A percentile compares a stretch with the other conserved stretches of the same genome.
phyloP scores from a whole-genome alignment of 2,329 filamentous ascomycete genomes.

The Incumbomyces lentus region DNA sequence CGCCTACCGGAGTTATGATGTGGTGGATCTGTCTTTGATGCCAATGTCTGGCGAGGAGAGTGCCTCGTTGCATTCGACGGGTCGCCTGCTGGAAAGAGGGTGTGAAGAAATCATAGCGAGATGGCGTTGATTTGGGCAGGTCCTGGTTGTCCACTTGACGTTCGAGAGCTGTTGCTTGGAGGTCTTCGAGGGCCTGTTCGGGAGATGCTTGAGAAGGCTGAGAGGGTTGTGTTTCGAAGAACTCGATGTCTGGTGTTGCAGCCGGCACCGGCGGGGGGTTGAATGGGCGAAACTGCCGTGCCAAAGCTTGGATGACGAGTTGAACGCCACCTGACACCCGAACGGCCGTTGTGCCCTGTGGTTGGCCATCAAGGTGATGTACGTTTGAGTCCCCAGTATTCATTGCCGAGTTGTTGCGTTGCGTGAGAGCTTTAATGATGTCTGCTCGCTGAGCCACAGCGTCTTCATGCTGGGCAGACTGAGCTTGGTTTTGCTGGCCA shows the following conservation, averaged over 20 bases:
- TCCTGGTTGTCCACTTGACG: slow-evolving; percentile 23
- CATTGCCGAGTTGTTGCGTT: slow-evolving; percentile 18
- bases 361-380: slow-evolving; percentile 33
- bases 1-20: not conserved
- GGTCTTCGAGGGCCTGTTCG: too few relatives aligned
- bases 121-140: slow-evolving; percentile 21
- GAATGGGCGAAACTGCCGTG: slow-evolving; percentile 67
- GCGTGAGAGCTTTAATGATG: slow-evolving; percentile 31
- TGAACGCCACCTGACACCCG: slow-evolving; percentile 41
- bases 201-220: slow-evolving; percentile 7
- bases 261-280: slow-evolving; percentile 70
- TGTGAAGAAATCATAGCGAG: slow-evolving; percentile 24
- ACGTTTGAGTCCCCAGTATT: slow-evolving; percentile 22
- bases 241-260: slow-evolving; percentile 41
- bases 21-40: slow-evolving; percentile 22
- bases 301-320: slow-evolving; percentile 58
- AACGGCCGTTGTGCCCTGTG: slow-evolving; percentile 31
- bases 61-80: slow-evolving; percentile 44
- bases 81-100: slow-evolving; percentile 34
- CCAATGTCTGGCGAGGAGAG: slow-evolving; percentile 36
- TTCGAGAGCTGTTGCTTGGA: slow-evolving; percentile 21
- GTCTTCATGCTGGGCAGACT: slow-evolving; percentile 50
- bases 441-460: slow-evolving; percentile 41
- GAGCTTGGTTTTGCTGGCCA: slow-evolving; percentile 25
- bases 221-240: slow-evolving; percentile 30